Percentiles rank a stretch among this genome's conserved stretches.
Conservation (phyloP, 2,329 filamentous ascomycete species). For the Uncinocarpus reesii region DNA sequence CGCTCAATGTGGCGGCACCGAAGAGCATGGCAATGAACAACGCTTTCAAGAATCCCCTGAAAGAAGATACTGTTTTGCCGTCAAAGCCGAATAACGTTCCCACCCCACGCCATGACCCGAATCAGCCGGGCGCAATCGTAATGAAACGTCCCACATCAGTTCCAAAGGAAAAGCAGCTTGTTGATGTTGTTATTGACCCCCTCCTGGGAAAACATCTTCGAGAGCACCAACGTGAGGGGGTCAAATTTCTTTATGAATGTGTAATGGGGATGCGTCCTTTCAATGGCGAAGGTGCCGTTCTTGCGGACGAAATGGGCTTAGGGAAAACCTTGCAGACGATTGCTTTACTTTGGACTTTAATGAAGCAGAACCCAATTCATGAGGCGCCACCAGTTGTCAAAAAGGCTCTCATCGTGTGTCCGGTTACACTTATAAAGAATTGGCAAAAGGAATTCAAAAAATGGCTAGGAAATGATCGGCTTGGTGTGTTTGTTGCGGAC, state of each 20-base stretch:
- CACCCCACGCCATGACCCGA: conserved; percentile 56
- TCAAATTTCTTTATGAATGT: conserved; percentile 63
- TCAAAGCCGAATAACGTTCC: conserved; percentile 40
- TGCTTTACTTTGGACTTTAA: conserved; percentile 57
- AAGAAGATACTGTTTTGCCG: conserved; percentile 43
- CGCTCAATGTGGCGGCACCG: conserved; percentile 29
- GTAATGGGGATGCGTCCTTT: conserved; percentile 61
- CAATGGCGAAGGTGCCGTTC: conserved; percentile 57
- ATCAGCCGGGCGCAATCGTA: conserved; percentile 49
- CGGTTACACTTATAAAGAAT: conserved; percentile 61
- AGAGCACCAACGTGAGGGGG: conserved; percentile 58
- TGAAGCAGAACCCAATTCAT: conserved; percentile 60
- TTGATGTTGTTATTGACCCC: conserved; percentile 64
- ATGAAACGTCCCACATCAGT: conserved; percentile 52
- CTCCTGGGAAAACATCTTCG: conserved; percentile 52
- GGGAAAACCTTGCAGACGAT: conserved; percentile 67
- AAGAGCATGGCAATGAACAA: conserved; percentile 34
- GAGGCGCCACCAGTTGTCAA: conserved; percentile 51
- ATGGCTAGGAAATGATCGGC: conserved; percentile 60
- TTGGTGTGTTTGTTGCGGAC: conserved; percentile 58
- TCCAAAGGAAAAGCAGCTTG: conserved; percentile 53
- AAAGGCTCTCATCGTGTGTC: conserved; percentile 63
- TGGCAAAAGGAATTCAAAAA: conserved; percentile 65
- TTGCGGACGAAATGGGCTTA: conserved; percentile 67
- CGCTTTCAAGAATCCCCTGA: conserved; percentile 53